Base-by-base conservation (phyloP, 805 yeast species). In the Zygosaccharomyces bisporus region DNA sequence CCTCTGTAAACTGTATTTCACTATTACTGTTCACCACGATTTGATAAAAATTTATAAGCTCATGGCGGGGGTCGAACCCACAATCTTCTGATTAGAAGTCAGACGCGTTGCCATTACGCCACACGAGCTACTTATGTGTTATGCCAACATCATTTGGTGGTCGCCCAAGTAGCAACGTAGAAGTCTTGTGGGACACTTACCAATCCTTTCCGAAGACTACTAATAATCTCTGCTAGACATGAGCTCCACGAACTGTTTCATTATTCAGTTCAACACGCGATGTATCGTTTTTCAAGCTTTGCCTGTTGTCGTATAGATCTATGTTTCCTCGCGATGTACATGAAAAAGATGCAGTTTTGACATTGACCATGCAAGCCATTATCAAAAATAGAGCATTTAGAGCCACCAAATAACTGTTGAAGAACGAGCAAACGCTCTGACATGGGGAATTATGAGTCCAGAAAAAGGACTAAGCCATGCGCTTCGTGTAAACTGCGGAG, bases 101-200 rank as follows among this genome's bases (percentile, higher is more conserved):
- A 71, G 74, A 71, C 75, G 75, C 75, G 75, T 71, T 71, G 75
- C 75, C 75, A 71, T 71, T 71, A 71, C 75, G 75, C 75, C 75
- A 71, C 72, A 70, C 74, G 68, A 71, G 75, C 75, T 63, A 40
- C n/a, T 31, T 16, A 20, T 17, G 36, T 29, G 30, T 34, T n/a
- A n/a, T n/a, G n/a, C n/a, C n/a, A n/a, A n/a, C n/a, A n/a, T n/a
- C n/a, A n/a, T n/a, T n/a, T n/a, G n/a, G n/a, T n/a, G n/a, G n/a
- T n/a, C n/a, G n/a, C n/a, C n/a, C n/a, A n/a, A n/a, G n/a, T n/a
- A n/a, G n/a, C n/a, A n/a, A n/a, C n/a, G n/a, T n/a, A n/a, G n/a
- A n/a, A n/a, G n/a, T n/a, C n/a, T n/a, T n/a, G n/a, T n/a, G n/a
- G n/a, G n/a, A n/a, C n/a, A n/a, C n/a, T n/a, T n/a, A n/a, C n/a